Conservation (phyloP, 441 rosid genomes). For the Daphne laureola region DNA sequence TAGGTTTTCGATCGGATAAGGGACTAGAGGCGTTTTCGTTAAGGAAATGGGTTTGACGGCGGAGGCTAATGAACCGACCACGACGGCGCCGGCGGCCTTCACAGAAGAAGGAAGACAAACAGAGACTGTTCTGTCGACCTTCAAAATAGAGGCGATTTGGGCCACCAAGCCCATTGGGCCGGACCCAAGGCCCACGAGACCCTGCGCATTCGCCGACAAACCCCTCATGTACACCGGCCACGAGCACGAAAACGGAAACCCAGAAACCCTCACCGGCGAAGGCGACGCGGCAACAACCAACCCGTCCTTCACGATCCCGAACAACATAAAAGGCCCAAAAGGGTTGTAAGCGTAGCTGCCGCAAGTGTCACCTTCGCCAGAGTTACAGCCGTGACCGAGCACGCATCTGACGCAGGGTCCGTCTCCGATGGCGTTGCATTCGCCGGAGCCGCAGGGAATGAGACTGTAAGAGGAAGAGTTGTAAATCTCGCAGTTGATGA, state of each 20-base stretch:
- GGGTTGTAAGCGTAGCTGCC: constrained; percentile 5
- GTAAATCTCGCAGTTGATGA: constrained; percentile 18
- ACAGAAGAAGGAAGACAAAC: constrained; percentile 25
- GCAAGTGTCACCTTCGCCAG: constrained; percentile 6
- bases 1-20: background rate
- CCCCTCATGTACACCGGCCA: background rate
- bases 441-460: constrained; percentile 15
- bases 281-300: background rate
- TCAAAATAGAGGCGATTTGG: constrained; percentile 6
- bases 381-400: constrained; percentile 13
- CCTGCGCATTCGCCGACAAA: constrained; percentile 10
- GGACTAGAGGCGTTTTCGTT: background rate
- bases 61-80: constrained; percentile 20
- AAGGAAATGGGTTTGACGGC: constrained; percentile 17
- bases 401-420: constrained; percentile 9
- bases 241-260: constrained; percentile 16
- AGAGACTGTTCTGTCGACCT: constrained; percentile 8
- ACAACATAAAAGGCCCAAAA: background rate
- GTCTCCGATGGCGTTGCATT: constrained; percentile 12
- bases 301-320: constrained; percentile 13
- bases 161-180: constrained; percentile 10
- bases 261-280: background rate
- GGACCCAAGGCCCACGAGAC: constrained; percentile 20
- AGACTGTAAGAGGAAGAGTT: constrained; percentile 19
- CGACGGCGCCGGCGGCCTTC: constrained; percentile 12